Percentiles rank a stretch among this genome's conserved stretches.
These are phyloP conservation scores for Phaeosphaeriaceae sp. DNA, from an alignment of 2,329 filamentous ascomycete species.

Conservation along the genomic window DNA sequence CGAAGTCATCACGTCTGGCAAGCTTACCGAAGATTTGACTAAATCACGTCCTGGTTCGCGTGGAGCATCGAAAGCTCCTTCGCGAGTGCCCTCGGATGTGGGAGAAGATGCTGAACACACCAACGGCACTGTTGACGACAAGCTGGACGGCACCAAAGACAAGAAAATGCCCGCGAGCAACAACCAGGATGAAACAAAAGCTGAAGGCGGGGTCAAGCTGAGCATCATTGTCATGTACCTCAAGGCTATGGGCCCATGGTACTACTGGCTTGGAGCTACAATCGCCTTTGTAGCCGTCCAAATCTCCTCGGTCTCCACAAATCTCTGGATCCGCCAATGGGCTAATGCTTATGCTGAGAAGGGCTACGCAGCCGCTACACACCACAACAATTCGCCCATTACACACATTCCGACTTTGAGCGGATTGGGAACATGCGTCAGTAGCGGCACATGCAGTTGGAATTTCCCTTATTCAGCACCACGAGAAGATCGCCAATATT, in stretches of 20 bases:
- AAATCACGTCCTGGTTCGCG: slow-evolving; percentile 77
- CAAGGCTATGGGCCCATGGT: slow-evolving; percentile 90
- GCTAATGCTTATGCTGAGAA: slow-evolving; percentile 80
- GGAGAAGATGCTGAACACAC: slow-evolving; percentile 61
- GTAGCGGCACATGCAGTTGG: slow-evolving; percentile 60
- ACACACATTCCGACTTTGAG: slow-evolving; percentile 53
- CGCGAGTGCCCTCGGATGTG: slow-evolving; percentile 77
- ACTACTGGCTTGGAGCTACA: slow-evolving; percentile 85
- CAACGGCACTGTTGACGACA: slow-evolving; percentile 57
- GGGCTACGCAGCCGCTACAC: slow-evolving; percentile 44
- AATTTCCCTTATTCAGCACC: slow-evolving; percentile 42
- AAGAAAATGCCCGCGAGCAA: slow-evolving; percentile 61
- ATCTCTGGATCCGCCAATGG: slow-evolving; percentile 95
- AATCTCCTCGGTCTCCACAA: slow-evolving; percentile 83
- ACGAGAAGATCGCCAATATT: slow-evolving; percentile 34
- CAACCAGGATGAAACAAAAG: slow-evolving; percentile 71
- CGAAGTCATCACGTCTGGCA: slow-evolving; percentile 84
- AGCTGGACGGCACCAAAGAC: slow-evolving; percentile 52
- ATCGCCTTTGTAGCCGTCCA: slow-evolving; percentile 83
- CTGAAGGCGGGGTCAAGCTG: slow-evolving; percentile 86
- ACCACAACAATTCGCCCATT: slow-evolving; percentile 48
- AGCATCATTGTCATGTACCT: slow-evolving; percentile 87
- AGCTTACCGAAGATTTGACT: slow-evolving; percentile 82
- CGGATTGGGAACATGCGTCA: slow-evolving; percentile 56
- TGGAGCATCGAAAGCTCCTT: slow-evolving; percentile 75